phyloP scores from a whole-genome alignment of 2,329 filamentous ascomycete genomes.

The Trichoderma sp. region DNA sequence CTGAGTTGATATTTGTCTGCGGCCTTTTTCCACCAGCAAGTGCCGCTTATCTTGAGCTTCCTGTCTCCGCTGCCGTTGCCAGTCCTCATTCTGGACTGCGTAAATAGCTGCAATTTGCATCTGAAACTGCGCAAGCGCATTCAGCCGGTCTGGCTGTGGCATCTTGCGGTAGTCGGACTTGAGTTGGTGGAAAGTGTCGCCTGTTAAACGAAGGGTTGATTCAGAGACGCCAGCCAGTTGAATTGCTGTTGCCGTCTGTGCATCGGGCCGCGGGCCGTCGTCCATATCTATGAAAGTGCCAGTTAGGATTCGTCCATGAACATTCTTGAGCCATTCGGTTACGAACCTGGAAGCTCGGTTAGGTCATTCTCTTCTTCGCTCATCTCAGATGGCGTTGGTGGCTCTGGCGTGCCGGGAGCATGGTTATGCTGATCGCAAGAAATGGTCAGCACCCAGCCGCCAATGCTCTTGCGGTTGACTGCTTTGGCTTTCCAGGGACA shows the following conservation, averaged over 20 bases:
- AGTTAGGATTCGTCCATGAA: background rate
- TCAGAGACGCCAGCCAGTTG: conserved; percentile 48
- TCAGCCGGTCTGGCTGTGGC: conserved; percentile 46
- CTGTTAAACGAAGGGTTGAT: conserved; percentile 46
- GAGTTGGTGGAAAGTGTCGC: conserved; percentile 50
- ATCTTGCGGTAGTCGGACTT: conserved; percentile 51
- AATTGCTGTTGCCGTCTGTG: conserved; percentile 45
- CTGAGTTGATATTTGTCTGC: conserved; percentile 35
- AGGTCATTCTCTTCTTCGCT: conserved; percentile 43
- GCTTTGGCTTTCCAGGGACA: conserved; percentile 53
- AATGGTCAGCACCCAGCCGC: conserved; percentile 51
- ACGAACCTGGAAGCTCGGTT: conserved; percentile 32
- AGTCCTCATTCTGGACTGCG: conserved; percentile 50
- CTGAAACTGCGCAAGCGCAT: conserved; percentile 47
- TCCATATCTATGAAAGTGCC: conserved; percentile 27
- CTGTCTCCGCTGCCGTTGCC: conserved; percentile 46
- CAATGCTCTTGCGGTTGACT: conserved; percentile 48
- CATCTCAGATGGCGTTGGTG: conserved; percentile 42
- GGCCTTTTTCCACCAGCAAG: conserved; percentile 43
- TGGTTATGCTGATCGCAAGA: conserved; percentile 52
- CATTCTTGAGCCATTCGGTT: background rate
- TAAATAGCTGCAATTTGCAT: conserved; percentile 50
- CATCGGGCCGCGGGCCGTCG: conserved; percentile 41
- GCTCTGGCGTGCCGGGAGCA: conserved; percentile 50
- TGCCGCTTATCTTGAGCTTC: conserved; percentile 47